These are phyloP conservation scores for Juncus inflexus DNA, from an alignment of 176 grass and related monocot species.

Conservation along the genomic window DNA sequence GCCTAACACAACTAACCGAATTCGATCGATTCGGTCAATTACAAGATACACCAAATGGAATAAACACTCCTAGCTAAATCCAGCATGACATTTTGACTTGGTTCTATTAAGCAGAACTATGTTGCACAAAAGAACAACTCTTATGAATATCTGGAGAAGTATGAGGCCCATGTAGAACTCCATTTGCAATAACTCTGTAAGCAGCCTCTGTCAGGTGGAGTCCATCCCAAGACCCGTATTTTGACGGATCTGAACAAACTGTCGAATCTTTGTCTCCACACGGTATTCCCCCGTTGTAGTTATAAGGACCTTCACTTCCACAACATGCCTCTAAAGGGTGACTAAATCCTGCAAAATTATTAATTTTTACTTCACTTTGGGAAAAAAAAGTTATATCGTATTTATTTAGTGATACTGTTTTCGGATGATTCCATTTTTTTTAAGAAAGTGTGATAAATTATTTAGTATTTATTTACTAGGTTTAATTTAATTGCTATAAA, in stretches of 20 bases:
- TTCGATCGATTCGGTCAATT: too few species aligned
- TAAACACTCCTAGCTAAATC: too few species aligned
- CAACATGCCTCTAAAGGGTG: constrained; percentile 16
- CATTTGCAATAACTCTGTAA: constrained; percentile 12
- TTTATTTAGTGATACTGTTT: too few species aligned
- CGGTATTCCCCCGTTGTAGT: background rate
- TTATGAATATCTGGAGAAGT: too few species aligned
- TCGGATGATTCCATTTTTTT: too few species aligned
- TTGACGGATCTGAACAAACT: constrained; percentile 16
- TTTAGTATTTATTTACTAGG: background rate
- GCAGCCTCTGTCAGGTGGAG: constrained; percentile 14
- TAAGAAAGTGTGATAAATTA: background rate
- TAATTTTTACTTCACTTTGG: too few species aligned
- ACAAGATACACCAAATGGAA: too few species aligned
- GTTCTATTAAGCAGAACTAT: too few species aligned
- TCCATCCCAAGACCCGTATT: constrained; percentile 19
- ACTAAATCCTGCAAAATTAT: background rate
- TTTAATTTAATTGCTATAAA: too few species aligned
- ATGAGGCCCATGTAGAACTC: background rate
- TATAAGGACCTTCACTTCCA: constrained; percentile 11
- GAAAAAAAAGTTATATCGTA: background rate
- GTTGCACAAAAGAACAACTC: too few species aligned
- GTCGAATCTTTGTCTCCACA: background rate
- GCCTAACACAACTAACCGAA: too few species aligned
- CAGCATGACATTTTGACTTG: too few species aligned